A percentile compares a stretch with the other conserved stretches of the same genome.
phyloP scores from a whole-genome alignment of 495 filamentous ascomycete genomes.

The Xylaria telfairii region DNA sequence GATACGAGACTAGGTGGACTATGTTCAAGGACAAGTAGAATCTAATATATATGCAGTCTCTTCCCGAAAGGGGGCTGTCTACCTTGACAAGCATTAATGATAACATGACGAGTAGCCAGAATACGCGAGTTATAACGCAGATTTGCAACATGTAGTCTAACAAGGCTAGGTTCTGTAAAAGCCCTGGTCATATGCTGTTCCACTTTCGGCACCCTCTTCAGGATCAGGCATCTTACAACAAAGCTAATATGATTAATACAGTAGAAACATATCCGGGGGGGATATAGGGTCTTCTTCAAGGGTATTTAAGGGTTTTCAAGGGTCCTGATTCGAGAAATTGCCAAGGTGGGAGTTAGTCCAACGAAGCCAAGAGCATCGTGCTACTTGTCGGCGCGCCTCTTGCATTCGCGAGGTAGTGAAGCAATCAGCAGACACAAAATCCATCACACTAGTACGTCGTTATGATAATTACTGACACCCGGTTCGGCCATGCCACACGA shows the following conservation, averaged over 20 bases:
- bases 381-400: not conserved
- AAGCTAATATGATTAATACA: not conserved
- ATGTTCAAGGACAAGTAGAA: not conserved
- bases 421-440: slow-evolving; percentile 7
- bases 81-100: not conserved
- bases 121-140: not conserved
- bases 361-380: not conserved
- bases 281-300: not conserved
- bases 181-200: not conserved
- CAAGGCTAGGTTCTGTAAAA: not conserved
- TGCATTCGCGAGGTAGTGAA: not conserved
- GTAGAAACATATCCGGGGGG: not conserved
- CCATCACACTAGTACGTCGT: not conserved
- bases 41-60: slow-evolving; percentile 1
- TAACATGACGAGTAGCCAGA: not conserved
- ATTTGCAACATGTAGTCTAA: not conserved
- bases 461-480: not conserved
- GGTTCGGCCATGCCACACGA: not conserved
- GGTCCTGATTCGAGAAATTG: not conserved
- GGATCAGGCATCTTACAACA: not conserved
- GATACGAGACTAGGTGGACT: not conserved
- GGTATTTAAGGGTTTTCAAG: not conserved
- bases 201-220: not conserved
- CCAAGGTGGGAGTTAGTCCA: slow-evolving; percentile 2
- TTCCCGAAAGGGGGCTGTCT: not conserved